Percentiles rank a stretch among this genome's conserved stretches.
Conservation (phyloP, 2,329 filamentous ascomycete species). For the Trichoderma sp. region DNA sequence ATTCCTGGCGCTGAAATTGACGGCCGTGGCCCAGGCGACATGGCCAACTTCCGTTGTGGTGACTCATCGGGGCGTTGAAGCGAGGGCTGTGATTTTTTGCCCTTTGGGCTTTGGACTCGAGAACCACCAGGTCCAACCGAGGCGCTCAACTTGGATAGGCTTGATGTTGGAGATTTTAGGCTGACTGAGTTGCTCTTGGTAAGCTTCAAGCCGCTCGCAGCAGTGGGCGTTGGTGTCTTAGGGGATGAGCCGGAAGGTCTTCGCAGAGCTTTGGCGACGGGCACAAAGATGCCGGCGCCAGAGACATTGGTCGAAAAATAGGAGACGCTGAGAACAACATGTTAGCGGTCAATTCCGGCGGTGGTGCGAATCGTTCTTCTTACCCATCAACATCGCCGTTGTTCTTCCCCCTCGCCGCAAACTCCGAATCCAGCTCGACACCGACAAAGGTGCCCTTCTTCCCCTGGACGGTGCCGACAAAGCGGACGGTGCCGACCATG, state of each 20-base stretch:
- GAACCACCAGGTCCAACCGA: slow-evolving; percentile 74
- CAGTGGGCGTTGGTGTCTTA: slow-evolving; percentile 70
- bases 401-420: slow-evolving; percentile 86
- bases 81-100: slow-evolving; percentile 74
- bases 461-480: slow-evolving; percentile 81
- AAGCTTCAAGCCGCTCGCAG: slow-evolving; percentile 57
- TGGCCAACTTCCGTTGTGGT: slow-evolving; percentile 71
- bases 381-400: slow-evolving; percentile 95
- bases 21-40: slow-evolving; percentile 62
- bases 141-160: slow-evolving; percentile 81
- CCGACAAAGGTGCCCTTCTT: slow-evolving; percentile 93
- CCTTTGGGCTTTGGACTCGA: slow-evolving; percentile 70
- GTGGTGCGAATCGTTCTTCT: slow-evolving; percentile 37
- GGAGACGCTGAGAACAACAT: slow-evolving; percentile 51
- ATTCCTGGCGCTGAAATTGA: slow-evolving; percentile 58
- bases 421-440: slow-evolving; percentile 83
- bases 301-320: slow-evolving; percentile 83
- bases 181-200: slow-evolving; percentile 60
- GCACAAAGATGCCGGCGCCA: slow-evolving; percentile 91
- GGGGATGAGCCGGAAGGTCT: slow-evolving; percentile 65
- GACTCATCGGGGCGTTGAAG: slow-evolving; percentile 82
- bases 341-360: slow-evolving; percentile 27
- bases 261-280: slow-evolving; percentile 76
- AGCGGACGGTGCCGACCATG: slow-evolving; percentile 89
- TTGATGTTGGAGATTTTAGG: slow-evolving; percentile 67